Percentiles rank a stretch among this genome's conserved stretches.
phyloP scores from a whole-genome alignment of 352 stramenopile genomes.

The Phytophthora citricola region DNA sequence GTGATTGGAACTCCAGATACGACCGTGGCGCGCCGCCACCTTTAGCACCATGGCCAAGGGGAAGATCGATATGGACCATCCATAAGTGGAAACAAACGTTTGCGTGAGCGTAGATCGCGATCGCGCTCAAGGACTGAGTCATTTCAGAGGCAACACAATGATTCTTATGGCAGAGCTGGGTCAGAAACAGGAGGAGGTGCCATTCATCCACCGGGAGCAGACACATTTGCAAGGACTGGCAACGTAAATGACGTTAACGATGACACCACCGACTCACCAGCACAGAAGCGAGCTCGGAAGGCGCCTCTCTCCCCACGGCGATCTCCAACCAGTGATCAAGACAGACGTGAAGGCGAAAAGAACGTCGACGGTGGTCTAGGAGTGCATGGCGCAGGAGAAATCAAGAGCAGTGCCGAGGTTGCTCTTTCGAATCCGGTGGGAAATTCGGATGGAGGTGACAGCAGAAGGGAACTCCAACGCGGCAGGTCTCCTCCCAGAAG shows the following conservation, averaged over 20 bases:
- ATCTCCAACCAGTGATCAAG: conserved; percentile 8
- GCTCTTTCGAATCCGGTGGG: background rate
- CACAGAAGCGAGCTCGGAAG: conserved; percentile 17
- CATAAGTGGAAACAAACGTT: conserved; percentile 22
- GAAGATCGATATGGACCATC: conserved; percentile 12
- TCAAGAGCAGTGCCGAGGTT: background rate
- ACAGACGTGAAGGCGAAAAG: background rate
- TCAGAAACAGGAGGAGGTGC: background rate
- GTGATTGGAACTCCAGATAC: conserved; percentile 15
- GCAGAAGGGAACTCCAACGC: conserved; percentile 1
- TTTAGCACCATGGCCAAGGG: conserved; percentile 1
- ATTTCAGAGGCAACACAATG: conserved; percentile 10
- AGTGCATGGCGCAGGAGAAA: conserved; percentile 1
- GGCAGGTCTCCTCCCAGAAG: conserved; percentile 8
- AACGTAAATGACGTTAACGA: background rate
- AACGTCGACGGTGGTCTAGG: background rate
- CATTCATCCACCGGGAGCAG: background rate
- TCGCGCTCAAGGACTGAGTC: conserved; percentile 29
- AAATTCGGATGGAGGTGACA: background rate
- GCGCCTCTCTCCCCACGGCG: background rate
- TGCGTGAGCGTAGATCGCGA: conserved; percentile 20
- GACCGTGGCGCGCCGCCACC: conserved; percentile 10
- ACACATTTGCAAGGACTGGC: conserved; percentile 1
- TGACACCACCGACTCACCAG: conserved; percentile 1
- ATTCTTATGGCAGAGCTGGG: conserved; percentile 2